Percentiles rank a stretch among this genome's conserved stretches.
phyloP scores from a whole-genome alignment of 2,329 filamentous ascomycete genomes.

The Blastomyces parvus region DNA sequence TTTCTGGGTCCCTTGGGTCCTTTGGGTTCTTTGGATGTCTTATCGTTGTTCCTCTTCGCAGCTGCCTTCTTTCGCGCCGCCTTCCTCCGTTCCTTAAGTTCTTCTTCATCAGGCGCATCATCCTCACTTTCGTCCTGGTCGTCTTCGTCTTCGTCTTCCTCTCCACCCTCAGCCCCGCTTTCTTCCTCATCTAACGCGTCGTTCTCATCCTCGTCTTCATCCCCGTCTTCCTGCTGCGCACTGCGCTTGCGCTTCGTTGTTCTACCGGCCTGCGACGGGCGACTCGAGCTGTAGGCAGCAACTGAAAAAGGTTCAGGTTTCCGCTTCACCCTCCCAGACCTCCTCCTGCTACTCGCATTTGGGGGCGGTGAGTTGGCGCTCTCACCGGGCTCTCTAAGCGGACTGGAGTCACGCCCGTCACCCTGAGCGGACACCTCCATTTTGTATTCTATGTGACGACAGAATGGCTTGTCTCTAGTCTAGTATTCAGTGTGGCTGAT shows the following conservation, averaged over 20 bases:
- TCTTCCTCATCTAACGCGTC: constrained; percentile 24
- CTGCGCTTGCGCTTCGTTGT: constrained; percentile 42
- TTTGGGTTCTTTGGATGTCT: constrained; percentile 46
- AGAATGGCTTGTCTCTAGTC: neutral
- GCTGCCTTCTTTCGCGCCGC: constrained; percentile 34
- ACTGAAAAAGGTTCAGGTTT: constrained; percentile 35
- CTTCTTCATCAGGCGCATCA: constrained; percentile 28
- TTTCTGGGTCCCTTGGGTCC: constrained; percentile 47
- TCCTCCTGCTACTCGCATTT: constrained; percentile 30
- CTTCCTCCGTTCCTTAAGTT: constrained; percentile 43
- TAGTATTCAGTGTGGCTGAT: neutral
- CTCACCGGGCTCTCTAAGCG: constrained; percentile 14
- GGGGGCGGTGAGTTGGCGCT: constrained; percentile 20
- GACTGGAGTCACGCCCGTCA: constrained; percentile 16
- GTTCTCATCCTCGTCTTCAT: constrained; percentile 13
- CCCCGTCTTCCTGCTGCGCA: constrained; percentile 27
- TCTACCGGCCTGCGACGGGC: constrained; percentile 1
- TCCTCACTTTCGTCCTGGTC: constrained; percentile 20
- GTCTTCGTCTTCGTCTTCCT: constrained; percentile 28
- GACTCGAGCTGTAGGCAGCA: constrained; percentile 20
- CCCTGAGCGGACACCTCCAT: constrained; percentile 3
- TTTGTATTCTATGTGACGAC: neutral
- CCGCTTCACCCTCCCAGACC: constrained; percentile 37
- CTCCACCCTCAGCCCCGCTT: constrained; percentile 27
- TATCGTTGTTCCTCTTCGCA: constrained; percentile 26